These are phyloP conservation scores for Dendrothele bispora DNA, from an alignment of 768 basidiomycete genomes.

Conservation along the genomic window DNA sequence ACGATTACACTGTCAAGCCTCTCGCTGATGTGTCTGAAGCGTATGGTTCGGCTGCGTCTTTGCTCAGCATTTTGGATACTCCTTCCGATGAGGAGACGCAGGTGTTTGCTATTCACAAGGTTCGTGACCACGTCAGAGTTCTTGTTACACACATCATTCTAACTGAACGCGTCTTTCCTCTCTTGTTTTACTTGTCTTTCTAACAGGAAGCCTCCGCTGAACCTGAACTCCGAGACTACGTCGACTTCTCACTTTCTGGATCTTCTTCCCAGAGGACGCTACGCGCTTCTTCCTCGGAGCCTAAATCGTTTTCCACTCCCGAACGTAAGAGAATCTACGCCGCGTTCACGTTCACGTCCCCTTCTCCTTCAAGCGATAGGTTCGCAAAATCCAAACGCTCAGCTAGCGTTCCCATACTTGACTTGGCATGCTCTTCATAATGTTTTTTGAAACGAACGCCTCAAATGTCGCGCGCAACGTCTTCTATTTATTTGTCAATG, in stretches of 20 bases:
- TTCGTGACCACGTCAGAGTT: too few relatives aligned
- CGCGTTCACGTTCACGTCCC: conserved; percentile 78
- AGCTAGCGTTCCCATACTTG: conserved; percentile 3
- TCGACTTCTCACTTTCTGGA: conserved; percentile 28
- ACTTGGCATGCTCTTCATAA: too few relatives aligned
- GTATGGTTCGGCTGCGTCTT: conserved; percentile 43
- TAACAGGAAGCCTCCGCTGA: conserved; percentile 53
- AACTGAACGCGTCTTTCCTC: too few relatives aligned
- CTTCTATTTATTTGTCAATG: too few relatives aligned
- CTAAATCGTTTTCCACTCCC: conserved; percentile 63
- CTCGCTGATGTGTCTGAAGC: conserved; percentile 76
- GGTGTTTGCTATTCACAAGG: conserved; percentile 48
- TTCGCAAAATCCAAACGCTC: conserved; percentile 22
- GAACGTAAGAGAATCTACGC: conserved; percentile 73
- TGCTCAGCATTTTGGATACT: not conserved
- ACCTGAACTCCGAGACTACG: conserved; percentile 56
- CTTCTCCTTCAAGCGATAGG: conserved; percentile 60
- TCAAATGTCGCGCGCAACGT: too few relatives aligned
- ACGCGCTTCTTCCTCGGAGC: conserved; percentile 24
- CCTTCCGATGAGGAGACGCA: conserved; percentile 21
- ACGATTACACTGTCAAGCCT: conserved; percentile 76
- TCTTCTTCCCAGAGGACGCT: conserved; percentile 29
- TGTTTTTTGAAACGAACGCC: too few relatives aligned
- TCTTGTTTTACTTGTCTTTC: conserved; percentile 7
- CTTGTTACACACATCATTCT: too few relatives aligned